phyloP scores from a whole-genome alignment of 2,329 filamentous ascomycete species.

The Venturia nashicola region DNA sequence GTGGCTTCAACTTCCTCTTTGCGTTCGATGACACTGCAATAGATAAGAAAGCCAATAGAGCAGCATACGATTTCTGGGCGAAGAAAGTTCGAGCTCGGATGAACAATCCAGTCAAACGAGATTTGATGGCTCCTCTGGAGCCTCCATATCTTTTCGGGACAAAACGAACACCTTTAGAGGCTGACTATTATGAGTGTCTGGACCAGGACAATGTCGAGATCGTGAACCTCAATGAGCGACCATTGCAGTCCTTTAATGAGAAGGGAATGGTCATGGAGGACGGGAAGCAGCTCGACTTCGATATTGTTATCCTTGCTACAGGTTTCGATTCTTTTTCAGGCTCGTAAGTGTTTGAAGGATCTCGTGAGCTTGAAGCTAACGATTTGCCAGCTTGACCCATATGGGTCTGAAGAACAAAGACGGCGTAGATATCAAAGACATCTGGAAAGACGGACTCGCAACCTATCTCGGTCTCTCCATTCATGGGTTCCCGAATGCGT shows the following conservation, averaged over 20 bases:
- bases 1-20: slow-evolving; percentile 21
- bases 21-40: slow-evolving; percentile 16
- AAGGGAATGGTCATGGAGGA: slow-evolving; percentile 29
- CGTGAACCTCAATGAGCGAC: slow-evolving; percentile 28
- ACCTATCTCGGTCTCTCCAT: too few relatives aligned
- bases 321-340: slow-evolving; percentile 23
- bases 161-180: slow-evolving; percentile 10
- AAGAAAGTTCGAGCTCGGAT: slow-evolving; percentile 23
- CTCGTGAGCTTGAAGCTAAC: not conserved
- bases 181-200: slow-evolving; percentile 14
- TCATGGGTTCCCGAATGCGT: too few relatives aligned
- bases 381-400: too few relatives aligned
- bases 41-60: slow-evolving; percentile 16
- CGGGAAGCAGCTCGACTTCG: slow-evolving; percentile 24
- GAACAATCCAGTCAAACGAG: slow-evolving; percentile 30
- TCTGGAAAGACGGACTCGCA: too few relatives aligned
- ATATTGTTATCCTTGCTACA: slow-evolving; percentile 33
- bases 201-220: slow-evolving; percentile 29
- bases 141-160: slow-evolving; percentile 29
- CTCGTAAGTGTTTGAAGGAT: not conserved
- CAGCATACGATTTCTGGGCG: slow-evolving; percentile 16
- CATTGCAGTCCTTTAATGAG: slow-evolving; percentile 24
- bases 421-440: too few relatives aligned
- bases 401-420: too few relatives aligned
- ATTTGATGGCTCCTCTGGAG: slow-evolving; percentile 26